Conservation (phyloP, 805 yeast species). For the Jamesozyma gamospora region DNA sequence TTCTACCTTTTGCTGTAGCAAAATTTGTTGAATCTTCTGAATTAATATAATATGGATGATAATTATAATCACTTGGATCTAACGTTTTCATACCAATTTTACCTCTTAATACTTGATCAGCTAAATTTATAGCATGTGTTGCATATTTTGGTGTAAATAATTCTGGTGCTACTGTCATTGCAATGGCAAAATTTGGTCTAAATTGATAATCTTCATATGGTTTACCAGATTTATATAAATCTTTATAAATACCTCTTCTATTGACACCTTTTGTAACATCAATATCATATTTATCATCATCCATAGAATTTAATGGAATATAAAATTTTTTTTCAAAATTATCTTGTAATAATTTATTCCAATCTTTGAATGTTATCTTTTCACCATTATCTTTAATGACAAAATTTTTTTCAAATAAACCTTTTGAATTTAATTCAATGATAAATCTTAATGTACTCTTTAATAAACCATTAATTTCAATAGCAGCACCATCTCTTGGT, state of each 20-base stretch:
- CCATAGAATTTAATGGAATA: conserved; percentile 53
- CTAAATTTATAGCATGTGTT: conserved; percentile 50
- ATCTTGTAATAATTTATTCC: conserved; percentile 61
- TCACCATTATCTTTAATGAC: conserved; percentile 56
- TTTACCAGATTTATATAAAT: conserved; percentile 69
- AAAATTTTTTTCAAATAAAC: conserved; percentile 44
- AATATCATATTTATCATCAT: conserved; percentile 53
- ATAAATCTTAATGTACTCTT: conserved; percentile 82
- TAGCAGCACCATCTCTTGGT: conserved; percentile 94
- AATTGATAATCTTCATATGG: conserved; percentile 90
- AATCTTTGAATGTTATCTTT: conserved; percentile 45
- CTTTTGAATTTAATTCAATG: conserved; percentile 42
- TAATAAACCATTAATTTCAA: conserved; percentile 81
- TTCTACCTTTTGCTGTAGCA: conserved; percentile 89
- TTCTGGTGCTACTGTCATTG: conserved; percentile 93
- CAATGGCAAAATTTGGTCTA: conserved; percentile 86
- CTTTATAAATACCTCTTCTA: conserved; percentile 92
- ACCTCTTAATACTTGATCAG: conserved; percentile 70
- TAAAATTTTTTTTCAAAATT: conserved; percentile 76
- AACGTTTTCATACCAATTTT: conserved; percentile 87
- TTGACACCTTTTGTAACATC: conserved; percentile 53
- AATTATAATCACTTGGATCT: conserved; percentile 87
- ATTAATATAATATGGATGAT: conserved; percentile 81
- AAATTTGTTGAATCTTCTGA: conserved; percentile 74
- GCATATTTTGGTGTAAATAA: conserved; percentile 60